Conservation (phyloP, 768 basidiomycete species). For the Mycena metata region DNA sequence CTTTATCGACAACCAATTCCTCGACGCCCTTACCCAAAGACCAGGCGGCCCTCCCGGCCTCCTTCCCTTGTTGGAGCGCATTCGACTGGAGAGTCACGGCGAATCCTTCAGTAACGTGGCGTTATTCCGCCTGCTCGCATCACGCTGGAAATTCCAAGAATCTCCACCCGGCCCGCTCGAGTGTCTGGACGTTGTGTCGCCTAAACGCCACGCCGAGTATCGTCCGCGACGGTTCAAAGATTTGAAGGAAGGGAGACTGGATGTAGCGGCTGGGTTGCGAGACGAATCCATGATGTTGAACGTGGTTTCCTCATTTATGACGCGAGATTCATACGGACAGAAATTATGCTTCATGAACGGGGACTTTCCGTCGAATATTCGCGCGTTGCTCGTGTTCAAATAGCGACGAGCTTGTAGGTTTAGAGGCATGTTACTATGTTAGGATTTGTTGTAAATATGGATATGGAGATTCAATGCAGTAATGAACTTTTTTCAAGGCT, state of each 20-base stretch:
- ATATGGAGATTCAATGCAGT: conserved; percentile 24
- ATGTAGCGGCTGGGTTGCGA: conserved; percentile 41
- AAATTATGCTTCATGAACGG: conserved; percentile 31
- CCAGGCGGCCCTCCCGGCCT: neutral
- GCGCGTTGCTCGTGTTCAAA: conserved; percentile 27
- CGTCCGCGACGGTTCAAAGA: conserved; percentile 37
- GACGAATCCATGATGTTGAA: conserved; percentile 29
- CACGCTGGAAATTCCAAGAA: conserved; percentile 45
- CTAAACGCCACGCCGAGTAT: conserved; percentile 43
- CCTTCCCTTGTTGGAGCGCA: conserved; percentile 44
- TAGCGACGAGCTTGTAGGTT: conserved; percentile 17
- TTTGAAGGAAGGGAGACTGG: conserved; percentile 47
- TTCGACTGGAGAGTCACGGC: conserved; percentile 54
- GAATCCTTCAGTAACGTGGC: conserved; percentile 42
- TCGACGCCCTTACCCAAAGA: conserved; percentile 40
- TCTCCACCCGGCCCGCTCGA: conserved; percentile 36
- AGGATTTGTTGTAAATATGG: conserved; percentile 1
- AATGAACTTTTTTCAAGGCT: no score
- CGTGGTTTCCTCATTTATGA: conserved; percentile 28
- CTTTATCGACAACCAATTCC: conserved; percentile 53
- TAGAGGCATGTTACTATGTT: conserved; percentile 4
- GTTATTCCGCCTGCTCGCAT: conserved; percentile 50
- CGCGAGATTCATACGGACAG: conserved; percentile 30
- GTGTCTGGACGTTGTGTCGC: conserved; percentile 47
- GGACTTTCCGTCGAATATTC: conserved; percentile 30